Base-by-base conservation (phyloP, 2,329 filamentous ascomycete species). In the Diaporthe longicolla region DNA sequence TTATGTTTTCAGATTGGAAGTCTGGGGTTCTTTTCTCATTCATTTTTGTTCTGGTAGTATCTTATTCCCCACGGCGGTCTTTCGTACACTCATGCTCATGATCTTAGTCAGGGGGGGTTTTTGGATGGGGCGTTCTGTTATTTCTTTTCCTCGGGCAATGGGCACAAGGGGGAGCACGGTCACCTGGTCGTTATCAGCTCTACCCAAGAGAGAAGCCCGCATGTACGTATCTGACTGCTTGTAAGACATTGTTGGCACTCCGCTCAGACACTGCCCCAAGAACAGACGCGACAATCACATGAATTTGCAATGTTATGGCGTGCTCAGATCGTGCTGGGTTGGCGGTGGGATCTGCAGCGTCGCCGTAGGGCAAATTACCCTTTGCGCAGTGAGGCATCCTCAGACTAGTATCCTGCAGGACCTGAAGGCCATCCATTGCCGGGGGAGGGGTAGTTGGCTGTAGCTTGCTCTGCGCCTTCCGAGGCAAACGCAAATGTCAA, bases 41-140 rank as follows among this genome's bases (percentile, higher is more conserved):
- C 9, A 29, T 65, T n/a, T 19, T 10, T 21, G n/a, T 68, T 48
- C 32, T 63, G 74, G 74, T 63, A 63, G 13, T 65, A 61, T 71
- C 29, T 71, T 75, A 48, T 74, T 72, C 68, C 61, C 55, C 68
- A 58, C 72, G 68, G 55, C 61, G 69, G 70, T 68, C 45, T 69
- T 63, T 66, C 48, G 35, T 71, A 26, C 32, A 26, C 24, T 45
- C 15, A 40, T 48, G 52, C 6, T 72, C 17, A 65, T 71, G 71
- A 50, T 73, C 37, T 54, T 54, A 43, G 52, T 61, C 35, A 7
- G 11, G 55, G 37, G 37, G 26, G 17, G n/a, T n/a, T 63, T 73
- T 73, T 74, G 73, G 73, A 70, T 70, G 65, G 55, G 73, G 73
- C 55, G 55, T 55, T 73, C 29, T 66, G 45, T 37, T n/a, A 48